Percentiles rank a stretch among this genome's conserved stretches.
These are phyloP conservation scores for Vitis hybrid DNA, from an alignment of 177 flowering plant genomes.

Conservation along the genomic window DNA sequence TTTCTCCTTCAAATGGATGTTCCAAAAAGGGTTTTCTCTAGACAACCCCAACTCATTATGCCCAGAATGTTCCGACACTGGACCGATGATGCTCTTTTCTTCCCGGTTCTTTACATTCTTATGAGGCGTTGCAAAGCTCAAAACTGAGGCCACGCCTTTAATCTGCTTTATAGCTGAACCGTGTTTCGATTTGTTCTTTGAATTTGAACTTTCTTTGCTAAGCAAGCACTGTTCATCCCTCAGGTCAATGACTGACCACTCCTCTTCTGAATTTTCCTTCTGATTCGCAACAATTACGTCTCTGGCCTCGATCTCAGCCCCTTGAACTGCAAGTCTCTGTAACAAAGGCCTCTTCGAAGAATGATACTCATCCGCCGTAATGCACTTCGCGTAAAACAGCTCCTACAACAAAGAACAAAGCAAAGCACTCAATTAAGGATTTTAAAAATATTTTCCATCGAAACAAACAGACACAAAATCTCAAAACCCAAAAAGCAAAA, in stretches of 20 bases:
- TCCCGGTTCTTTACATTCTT: slow-evolving; percentile 39
- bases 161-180: slow-evolving; percentile 58
- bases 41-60: slow-evolving; percentile 19
- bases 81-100: slow-evolving; percentile 31
- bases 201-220: slow-evolving; percentile 30
- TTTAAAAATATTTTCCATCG: background rate
- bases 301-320: slow-evolving; percentile 66
- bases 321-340: slow-evolving; percentile 86
- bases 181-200: slow-evolving; percentile 46
- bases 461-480: background rate
- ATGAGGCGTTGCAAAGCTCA: slow-evolving; percentile 41
- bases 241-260: slow-evolving; percentile 81
- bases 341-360: slow-evolving; percentile 80
- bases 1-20: slow-evolving; percentile 25
- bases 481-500: background rate
- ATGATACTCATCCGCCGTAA: slow-evolving; percentile 79
- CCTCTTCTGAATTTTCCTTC: slow-evolving; percentile 46
- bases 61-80: slow-evolving; percentile 5
- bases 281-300: slow-evolving; percentile 48
- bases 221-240: slow-evolving; percentile 49
- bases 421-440: background rate
- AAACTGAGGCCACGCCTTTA: slow-evolving; percentile 61
- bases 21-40: slow-evolving; percentile 52
- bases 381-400: slow-evolving; percentile 80
- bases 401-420: slow-evolving; percentile 40